Percentiles rank a stretch among this genome's conserved stretches.
phyloP scores from a whole-genome alignment of 108 stramenopile genomes.

The Nitzschia palea region DNA sequence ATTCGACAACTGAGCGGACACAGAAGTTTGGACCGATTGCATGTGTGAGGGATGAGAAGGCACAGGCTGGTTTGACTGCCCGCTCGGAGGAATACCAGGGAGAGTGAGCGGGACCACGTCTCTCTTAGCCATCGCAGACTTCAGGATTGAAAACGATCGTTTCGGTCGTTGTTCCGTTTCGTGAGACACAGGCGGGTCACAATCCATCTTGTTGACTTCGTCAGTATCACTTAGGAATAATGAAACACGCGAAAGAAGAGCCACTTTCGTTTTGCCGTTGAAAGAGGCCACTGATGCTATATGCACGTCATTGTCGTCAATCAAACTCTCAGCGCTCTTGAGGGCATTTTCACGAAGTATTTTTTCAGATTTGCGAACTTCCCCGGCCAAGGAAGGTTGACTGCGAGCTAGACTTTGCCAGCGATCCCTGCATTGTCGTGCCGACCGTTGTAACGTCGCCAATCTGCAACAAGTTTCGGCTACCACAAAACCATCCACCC shows the following conservation, averaged over 20 bases:
- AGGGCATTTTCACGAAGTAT: conserved; percentile 13
- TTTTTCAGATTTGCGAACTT: conserved; percentile 12
- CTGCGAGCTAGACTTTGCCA: conserved; percentile 47
- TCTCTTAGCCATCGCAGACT: conserved; percentile 29
- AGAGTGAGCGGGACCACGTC: conserved; percentile 45
- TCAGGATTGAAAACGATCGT: not conserved
- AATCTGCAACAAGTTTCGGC: not conserved
- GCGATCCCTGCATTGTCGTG: conserved; percentile 60
- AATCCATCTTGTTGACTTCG: not conserved
- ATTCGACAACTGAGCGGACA: conserved; percentile 41
- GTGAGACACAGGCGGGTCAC: not conserved
- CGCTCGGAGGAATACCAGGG: conserved; percentile 41
- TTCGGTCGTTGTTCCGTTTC: not conserved
- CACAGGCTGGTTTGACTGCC: conserved; percentile 31
- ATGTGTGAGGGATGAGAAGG: conserved; percentile 71
- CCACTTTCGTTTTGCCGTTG: not conserved
- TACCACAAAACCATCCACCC: conserved; percentile 22
- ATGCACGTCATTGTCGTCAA: not conserved
- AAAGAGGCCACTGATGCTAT: not conserved
- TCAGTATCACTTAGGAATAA: too few relatives aligned
- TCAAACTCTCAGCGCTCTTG: not conserved
- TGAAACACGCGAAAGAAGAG: not conserved
- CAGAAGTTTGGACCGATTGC: conserved; percentile 64
- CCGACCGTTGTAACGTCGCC: conserved; percentile 24
- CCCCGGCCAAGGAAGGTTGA: conserved; percentile 20